Percentiles rank a stretch among this genome's conserved stretches.
phyloP scores from a whole-genome alignment of 306 rosid species.

The Corylus heterophylla region DNA sequence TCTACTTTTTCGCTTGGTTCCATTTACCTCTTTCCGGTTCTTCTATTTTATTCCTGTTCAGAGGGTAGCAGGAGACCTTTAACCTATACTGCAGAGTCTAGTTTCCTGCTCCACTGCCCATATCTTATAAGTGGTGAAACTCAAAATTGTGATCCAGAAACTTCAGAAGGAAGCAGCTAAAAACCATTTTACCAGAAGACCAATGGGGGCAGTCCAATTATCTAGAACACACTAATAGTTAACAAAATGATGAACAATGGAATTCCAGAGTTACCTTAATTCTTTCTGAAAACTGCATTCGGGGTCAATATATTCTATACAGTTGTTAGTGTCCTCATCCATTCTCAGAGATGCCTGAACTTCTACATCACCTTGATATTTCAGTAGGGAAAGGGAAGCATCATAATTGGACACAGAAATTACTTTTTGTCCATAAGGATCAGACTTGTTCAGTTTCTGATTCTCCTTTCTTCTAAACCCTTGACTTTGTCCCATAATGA shows the following conservation, averaged over 20 bases:
- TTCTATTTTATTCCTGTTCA: not conserved
- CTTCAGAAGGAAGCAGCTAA: not conserved
- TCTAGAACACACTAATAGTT: slow-evolving; percentile 10
- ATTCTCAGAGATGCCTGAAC: slow-evolving; percentile 34
- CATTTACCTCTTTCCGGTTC: not conserved
- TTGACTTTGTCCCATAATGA: slow-evolving; percentile 31
- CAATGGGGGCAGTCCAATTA: slow-evolving; percentile 15
- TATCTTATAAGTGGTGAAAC: not conserved
- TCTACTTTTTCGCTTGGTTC: not conserved
- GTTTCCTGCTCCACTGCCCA: not conserved
- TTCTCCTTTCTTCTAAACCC: slow-evolving; percentile 39
- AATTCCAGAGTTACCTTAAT: slow-evolving; percentile 45
- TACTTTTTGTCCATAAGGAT: slow-evolving; percentile 33
- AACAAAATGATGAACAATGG: slow-evolving; percentile 19
- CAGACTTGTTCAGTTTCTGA: slow-evolving; percentile 41
- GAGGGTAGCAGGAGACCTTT: not conserved
- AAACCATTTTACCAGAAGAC: not conserved
- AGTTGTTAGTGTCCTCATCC: slow-evolving; percentile 31
- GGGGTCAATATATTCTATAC: slow-evolving; percentile 41
- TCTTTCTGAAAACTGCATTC: slow-evolving; percentile 47
- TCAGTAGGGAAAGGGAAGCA: slow-evolving; percentile 32
- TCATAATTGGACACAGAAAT: slow-evolving; percentile 31
- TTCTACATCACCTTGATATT: slow-evolving; percentile 40
- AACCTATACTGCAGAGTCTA: not conserved
- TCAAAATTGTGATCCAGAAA: not conserved